These are phyloP conservation scores for Colletotrichum siamense DNA, from an alignment of 2,329 filamentous ascomycete species.

Conservation along the genomic window DNA sequence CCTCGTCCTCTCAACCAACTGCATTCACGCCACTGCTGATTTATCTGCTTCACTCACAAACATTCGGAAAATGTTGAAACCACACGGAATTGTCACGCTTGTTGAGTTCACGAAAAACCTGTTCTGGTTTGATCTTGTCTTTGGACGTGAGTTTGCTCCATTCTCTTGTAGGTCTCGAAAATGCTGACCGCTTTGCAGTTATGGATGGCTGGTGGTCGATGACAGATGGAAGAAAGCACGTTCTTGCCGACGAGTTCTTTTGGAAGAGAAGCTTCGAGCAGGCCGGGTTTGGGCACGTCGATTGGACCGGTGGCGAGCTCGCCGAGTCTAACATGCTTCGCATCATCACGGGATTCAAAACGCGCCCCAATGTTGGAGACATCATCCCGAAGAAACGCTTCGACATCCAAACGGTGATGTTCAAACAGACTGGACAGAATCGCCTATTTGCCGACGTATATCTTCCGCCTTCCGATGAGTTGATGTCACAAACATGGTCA, in stretches of 20 bases:
- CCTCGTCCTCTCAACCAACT: slow-evolving; percentile 39
- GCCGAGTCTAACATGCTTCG: neutral
- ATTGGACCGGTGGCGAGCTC: neutral
- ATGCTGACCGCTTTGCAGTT: neutral
- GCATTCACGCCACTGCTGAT: slow-evolving; percentile 31
- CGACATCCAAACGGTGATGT: neutral
- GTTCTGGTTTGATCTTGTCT: slow-evolving; percentile 35
- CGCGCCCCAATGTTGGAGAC: neutral
- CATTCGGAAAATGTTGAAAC: slow-evolving; percentile 28
- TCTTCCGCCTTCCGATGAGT: neutral
- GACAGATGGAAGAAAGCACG: neutral
- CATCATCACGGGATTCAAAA: neutral
- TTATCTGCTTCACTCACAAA: neutral
- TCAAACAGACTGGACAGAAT: neutral
- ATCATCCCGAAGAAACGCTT: neutral
- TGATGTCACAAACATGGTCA: slow-evolving; percentile 15
- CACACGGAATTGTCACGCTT: slow-evolving; percentile 32
- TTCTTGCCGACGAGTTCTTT: neutral
- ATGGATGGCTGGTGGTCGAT: neutral
- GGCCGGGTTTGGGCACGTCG: neutral
- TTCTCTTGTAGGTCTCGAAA: neutral
- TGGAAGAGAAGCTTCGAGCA: neutral
- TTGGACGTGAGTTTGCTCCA: slow-evolving; percentile 23
- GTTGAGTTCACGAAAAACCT: slow-evolving; percentile 32
- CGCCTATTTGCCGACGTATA: neutral